These are phyloP conservation scores for Paraglomus brasilianum DNA, from an alignment of 192 early-diverging fungal genomes.

Conservation along the genomic window DNA sequence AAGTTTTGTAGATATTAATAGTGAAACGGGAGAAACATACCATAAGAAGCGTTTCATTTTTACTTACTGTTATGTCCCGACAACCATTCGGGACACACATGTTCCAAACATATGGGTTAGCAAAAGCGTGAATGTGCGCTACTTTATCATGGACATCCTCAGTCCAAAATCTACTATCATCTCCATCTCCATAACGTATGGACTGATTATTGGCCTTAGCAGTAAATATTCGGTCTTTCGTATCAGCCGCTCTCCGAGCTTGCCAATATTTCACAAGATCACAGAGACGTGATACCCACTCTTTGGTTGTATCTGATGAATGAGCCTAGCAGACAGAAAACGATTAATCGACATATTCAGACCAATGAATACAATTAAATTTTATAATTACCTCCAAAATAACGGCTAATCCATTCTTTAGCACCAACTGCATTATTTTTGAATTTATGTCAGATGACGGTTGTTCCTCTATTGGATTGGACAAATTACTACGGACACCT, in stretches of 20 bases:
- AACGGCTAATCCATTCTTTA: neutral
- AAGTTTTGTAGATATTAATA: neutral
- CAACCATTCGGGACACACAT: conserved; percentile 46
- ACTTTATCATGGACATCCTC: conserved; percentile 33
- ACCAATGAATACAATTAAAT: neutral
- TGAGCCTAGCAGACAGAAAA: conserved; percentile 1
- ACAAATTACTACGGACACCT: neutral
- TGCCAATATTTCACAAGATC: conserved; percentile 37
- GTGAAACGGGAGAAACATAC: neutral
- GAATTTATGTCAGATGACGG: neutral
- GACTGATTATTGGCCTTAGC: conserved; percentile 30
- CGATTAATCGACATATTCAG: neutral
- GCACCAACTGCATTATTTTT: neutral
- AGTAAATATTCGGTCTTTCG: conserved; percentile 29
- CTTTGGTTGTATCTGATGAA: neutral
- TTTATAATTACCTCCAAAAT: neutral
- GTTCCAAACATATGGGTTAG: conserved; percentile 37
- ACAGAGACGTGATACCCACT: conserved; percentile 8
- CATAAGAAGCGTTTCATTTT: neutral
- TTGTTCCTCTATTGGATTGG: neutral
- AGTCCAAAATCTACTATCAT: conserved; percentile 20
- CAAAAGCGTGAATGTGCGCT: conserved; percentile 34
- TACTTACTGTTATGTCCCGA: conserved; percentile 34
- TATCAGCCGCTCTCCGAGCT: conserved; percentile 31
- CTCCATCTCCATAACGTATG: conserved; percentile 33